These are phyloP conservation scores for Cylindrodendrum hubeiense DNA, from an alignment of 2,329 filamentous ascomycete genomes.

Conservation along the genomic window DNA sequence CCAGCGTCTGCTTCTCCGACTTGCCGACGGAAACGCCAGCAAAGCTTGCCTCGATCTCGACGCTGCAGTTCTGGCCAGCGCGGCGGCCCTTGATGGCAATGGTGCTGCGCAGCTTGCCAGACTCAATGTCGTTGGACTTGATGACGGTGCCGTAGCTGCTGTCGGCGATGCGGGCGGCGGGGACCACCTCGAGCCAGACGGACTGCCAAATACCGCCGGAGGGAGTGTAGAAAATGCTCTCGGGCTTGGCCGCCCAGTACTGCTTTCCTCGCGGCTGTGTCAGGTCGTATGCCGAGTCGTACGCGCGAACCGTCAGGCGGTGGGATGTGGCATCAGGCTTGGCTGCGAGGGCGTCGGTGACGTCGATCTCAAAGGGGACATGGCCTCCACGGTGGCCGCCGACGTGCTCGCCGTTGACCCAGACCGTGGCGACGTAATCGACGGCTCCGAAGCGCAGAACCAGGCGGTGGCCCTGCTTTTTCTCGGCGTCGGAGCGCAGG, in stretches of 20 bases:
- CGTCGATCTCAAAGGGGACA: slow-evolving; percentile 69
- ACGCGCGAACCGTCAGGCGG: slow-evolving; percentile 68
- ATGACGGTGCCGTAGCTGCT: slow-evolving; percentile 70
- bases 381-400: slow-evolving; percentile 70
- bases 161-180: slow-evolving; percentile 64
- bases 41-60: slow-evolving; percentile 67
- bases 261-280: slow-evolving; percentile 77
- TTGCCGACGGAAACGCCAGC: slow-evolving; percentile 61
- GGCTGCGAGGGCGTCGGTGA: slow-evolving; percentile 61
- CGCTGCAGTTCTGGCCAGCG: slow-evolving; percentile 58
- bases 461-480: slow-evolving; percentile 55
- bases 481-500: slow-evolving; percentile 58
- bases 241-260: slow-evolving; percentile 71
- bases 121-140: slow-evolving; percentile 64
- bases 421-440: slow-evolving; percentile 71
- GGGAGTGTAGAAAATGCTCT: slow-evolving; percentile 71
- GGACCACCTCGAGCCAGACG: slow-evolving; percentile 69
- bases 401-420: slow-evolving; percentile 65
- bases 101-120: slow-evolving; percentile 62
- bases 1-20: slow-evolving; percentile 56
- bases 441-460: slow-evolving; percentile 71
- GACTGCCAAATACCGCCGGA: slow-evolving; percentile 70
- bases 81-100: slow-evolving; percentile 63
- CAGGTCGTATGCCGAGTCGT: slow-evolving; percentile 74
- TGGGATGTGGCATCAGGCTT: slow-evolving; percentile 43